phyloP scores from a whole-genome alignment of 1,139 yeast species.

The Zygotorulaspora mrakii region DNA sequence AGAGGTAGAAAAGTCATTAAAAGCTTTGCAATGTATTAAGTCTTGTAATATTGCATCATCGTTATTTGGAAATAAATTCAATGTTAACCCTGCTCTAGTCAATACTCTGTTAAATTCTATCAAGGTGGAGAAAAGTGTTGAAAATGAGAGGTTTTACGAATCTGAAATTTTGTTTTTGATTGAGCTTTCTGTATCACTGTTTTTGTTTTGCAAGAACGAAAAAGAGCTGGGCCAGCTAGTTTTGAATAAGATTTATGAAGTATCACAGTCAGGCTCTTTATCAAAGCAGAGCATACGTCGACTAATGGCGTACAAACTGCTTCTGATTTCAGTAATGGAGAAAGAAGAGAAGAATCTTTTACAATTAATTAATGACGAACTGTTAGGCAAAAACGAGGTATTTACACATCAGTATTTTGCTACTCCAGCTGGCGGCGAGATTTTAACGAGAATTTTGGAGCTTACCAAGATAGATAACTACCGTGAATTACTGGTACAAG shows the following conservation, averaged over 20 bases:
- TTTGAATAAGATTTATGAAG: constrained; percentile 22
- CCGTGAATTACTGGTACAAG: constrained; percentile 42
- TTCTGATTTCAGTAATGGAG: constrained; percentile 32
- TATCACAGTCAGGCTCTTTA: constrained; percentile 21
- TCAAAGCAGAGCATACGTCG: constrained; percentile 30
- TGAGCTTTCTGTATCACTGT: constrained; percentile 53
- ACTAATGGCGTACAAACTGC: constrained; percentile 30
- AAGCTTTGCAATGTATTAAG: constrained; percentile 70
- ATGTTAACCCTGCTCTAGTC: constrained; percentile 32
- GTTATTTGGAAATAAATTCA: constrained; percentile 29
- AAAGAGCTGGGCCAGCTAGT: constrained; percentile 33
- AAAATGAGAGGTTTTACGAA: constrained; percentile 48
- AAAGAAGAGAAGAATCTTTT: constrained; percentile 20
- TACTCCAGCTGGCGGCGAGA: constrained; percentile 45
- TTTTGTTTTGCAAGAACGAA: constrained; percentile 44
- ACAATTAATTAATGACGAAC: constrained; percentile 21
- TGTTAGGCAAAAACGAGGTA: constrained; percentile 31
- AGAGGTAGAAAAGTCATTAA: constrained; percentile 80
- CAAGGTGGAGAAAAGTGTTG: constrained; percentile 29
- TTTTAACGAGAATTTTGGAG: constrained; percentile 53
- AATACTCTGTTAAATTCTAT: constrained; percentile 34
- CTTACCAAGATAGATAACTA: constrained; percentile 50
- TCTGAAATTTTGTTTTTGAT: constrained; percentile 53
- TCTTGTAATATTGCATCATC: constrained; percentile 52
- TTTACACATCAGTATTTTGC: constrained; percentile 35